Conservation (phyloP, 1,139 yeast species). For the Lodderomyces beijingensis region DNA sequence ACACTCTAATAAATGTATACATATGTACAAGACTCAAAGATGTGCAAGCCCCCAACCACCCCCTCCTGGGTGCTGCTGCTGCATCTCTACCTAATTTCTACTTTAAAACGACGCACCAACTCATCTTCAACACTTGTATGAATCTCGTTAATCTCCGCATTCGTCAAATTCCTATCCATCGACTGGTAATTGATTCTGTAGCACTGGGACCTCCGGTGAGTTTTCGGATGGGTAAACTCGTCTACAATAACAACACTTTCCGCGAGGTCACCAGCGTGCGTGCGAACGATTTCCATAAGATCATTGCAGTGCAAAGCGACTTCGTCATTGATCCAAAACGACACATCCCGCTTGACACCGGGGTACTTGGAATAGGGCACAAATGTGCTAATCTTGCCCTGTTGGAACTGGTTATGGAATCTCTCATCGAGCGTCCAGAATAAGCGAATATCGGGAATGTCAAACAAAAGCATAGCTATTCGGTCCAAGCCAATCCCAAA, state of each 20-base stretch:
- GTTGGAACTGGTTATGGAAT: slow-evolving; percentile 66
- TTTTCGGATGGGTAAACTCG: slow-evolving; percentile 81
- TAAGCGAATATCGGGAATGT: slow-evolving; percentile 89
- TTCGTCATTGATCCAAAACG: slow-evolving; percentile 75
- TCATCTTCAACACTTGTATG: slow-evolving; percentile 61
- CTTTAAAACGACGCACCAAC: slow-evolving; percentile 48
- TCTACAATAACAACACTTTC: slow-evolving; percentile 82
- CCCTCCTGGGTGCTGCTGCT: too few species aligned
- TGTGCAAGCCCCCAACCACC: too few species aligned
- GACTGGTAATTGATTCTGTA: slow-evolving; percentile 90
- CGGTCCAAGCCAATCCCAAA: slow-evolving; percentile 96
- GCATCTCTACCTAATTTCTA: slow-evolving; percentile 62
- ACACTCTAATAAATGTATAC: too few species aligned
- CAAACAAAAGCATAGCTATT: slow-evolving; percentile 91
- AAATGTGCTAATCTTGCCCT: slow-evolving; percentile 66
- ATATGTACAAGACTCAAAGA: too few species aligned
- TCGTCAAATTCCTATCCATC: slow-evolving; percentile 88
- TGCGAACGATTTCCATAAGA: slow-evolving; percentile 87
- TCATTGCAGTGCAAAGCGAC: slow-evolving; percentile 72
- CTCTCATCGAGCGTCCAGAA: slow-evolving; percentile 89
- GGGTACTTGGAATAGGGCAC: slow-evolving; percentile 91
- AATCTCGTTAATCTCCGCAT: slow-evolving; percentile 68
- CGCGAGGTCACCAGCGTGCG: slow-evolving; percentile 80
- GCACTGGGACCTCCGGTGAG: slow-evolving; percentile 72
- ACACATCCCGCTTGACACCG: slow-evolving; percentile 78